Evolutionary conservation across 2,329 filamentous ascomycete species (phyloP).

Genomic region (Botrytis medusae): DNA sequence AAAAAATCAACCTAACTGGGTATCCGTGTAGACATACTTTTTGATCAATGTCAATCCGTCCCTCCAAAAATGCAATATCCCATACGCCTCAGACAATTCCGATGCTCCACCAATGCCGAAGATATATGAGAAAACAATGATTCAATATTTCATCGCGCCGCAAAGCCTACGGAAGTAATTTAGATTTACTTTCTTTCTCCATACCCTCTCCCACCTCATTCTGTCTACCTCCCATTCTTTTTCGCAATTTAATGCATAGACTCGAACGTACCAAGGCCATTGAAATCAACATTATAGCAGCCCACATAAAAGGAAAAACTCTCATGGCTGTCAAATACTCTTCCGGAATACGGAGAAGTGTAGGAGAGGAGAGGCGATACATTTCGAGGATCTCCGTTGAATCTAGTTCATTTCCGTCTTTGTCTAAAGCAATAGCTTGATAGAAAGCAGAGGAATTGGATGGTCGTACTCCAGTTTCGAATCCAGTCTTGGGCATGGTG

Average conservation of each 20-base stretch:
- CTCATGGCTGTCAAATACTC: not conserved
- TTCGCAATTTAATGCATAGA: not conserved
- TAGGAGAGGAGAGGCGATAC: not conserved
- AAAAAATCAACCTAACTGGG: not conserved
- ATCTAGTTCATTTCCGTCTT: slow-evolving; percentile 3
- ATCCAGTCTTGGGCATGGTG: not conserved
- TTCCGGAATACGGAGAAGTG: not conserved
- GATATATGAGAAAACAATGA: no score
- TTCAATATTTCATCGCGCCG: not conserved
- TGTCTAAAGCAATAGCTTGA: not conserved
- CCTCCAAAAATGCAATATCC: not conserved
- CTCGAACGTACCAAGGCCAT: not conserved
- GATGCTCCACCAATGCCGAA: not conserved
- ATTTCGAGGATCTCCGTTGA: slow-evolving; percentile 12
- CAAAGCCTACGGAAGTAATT: slow-evolving; percentile 1
- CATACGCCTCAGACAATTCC: not conserved
- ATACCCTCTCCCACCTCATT: not conserved
- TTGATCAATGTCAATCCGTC: not conserved
- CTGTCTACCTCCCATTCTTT: not conserved
- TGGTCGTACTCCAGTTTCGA: not conserved
- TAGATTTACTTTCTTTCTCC: not conserved
- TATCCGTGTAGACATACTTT: not conserved
- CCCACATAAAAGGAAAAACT: not conserved
- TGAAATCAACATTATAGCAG: not conserved
- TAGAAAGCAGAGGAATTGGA: slow-evolving; percentile 13